phyloP scores from a whole-genome alignment of 495 filamentous ascomycete genomes.

The Usnea hakonensis region DNA sequence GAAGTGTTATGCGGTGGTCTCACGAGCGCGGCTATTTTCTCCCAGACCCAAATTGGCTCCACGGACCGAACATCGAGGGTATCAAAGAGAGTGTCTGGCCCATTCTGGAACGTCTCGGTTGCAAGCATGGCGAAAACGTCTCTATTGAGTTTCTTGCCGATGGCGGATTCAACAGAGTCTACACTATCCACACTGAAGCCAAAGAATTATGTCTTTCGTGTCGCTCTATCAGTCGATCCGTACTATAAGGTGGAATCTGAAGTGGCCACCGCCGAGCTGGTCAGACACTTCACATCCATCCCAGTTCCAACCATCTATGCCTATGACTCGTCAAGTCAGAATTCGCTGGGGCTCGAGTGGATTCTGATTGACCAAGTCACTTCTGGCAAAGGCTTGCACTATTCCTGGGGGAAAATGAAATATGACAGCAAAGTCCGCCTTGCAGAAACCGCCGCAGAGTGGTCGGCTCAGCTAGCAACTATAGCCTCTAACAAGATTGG shows the following conservation, averaged over 20 bases:
- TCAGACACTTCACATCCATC: constrained; percentile 39
- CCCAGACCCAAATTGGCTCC: neutral
- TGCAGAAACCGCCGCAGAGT: constrained; percentile 34
- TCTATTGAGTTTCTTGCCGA: constrained; percentile 2
- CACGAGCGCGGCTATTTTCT: neutral
- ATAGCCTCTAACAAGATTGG: neutral
- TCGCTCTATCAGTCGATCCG: constrained; percentile 47
- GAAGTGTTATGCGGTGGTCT: neutral
- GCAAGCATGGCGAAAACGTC: neutral
- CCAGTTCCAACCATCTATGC: constrained; percentile 44
- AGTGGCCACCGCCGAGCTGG: constrained; percentile 45
- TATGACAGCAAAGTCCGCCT: constrained; percentile 34
- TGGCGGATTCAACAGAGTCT: constrained; percentile 24
- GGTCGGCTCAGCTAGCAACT: constrained; percentile 20
- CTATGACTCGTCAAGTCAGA: constrained; percentile 39
- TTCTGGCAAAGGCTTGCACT: constrained; percentile 31
- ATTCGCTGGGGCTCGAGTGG: constrained; percentile 53
- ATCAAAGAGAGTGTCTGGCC: neutral
- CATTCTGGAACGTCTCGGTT: neutral
- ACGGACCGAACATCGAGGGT: neutral
- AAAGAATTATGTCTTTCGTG: constrained; percentile 37
- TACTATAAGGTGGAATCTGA: constrained; percentile 45
- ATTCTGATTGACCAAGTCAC: constrained; percentile 45
- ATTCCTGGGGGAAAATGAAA: constrained; percentile 35
- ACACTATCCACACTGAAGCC: constrained; percentile 2